phyloP scores from a whole-genome alignment of 75 land plant genomes.

The Adiantum capillusveneris region DNA sequence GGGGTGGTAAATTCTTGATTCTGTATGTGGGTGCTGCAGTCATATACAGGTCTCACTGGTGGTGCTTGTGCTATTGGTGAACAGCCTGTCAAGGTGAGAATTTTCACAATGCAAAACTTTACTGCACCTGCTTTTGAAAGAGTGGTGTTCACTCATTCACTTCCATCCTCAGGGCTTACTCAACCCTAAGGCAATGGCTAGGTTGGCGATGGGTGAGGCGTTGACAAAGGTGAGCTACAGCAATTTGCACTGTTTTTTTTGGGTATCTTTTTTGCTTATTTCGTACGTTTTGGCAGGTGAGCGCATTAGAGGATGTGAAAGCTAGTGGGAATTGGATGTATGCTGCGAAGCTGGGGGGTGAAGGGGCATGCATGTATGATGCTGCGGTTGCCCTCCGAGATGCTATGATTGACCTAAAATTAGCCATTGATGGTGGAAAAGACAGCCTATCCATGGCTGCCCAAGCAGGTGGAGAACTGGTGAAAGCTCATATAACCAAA shows the following conservation, averaged over 20 bases:
- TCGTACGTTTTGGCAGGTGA: conserved; percentile 24
- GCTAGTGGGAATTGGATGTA: conserved; percentile 99
- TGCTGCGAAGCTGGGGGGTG: conserved; percentile 95
- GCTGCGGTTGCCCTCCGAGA: conserved; percentile 81
- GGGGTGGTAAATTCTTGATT: no score
- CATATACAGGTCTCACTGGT: conserved; percentile 65
- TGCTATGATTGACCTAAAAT: conserved; percentile 82
- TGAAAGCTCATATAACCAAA: conserved; percentile 89
- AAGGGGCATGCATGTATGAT: conserved; percentile 97
- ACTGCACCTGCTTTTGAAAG: no score
- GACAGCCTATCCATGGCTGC: conserved; percentile 99
- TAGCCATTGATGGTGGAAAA: conserved; percentile 98
- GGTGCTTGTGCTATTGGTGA: conserved; percentile 96
- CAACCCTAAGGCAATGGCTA: conserved; percentile 89
- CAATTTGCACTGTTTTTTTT: no score
- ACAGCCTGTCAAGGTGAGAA: conserved; percentile 71
- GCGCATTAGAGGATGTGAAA: conserved; percentile 80
- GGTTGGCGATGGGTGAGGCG: conserved; percentile 89
- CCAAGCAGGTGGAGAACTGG: conserved; percentile 73
- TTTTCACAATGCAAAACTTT: not conserved
- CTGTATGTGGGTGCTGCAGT: no score
- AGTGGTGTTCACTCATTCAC: no score
- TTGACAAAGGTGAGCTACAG: conserved; percentile 48
- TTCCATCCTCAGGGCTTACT: conserved; percentile 52
- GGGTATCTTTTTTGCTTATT: no score